A percentile compares a stretch with the other conserved stretches of the same genome.
phyloP scores from a whole-genome alignment of 2,329 filamentous ascomycete genomes.

The Fusarium scirpi region DNA sequence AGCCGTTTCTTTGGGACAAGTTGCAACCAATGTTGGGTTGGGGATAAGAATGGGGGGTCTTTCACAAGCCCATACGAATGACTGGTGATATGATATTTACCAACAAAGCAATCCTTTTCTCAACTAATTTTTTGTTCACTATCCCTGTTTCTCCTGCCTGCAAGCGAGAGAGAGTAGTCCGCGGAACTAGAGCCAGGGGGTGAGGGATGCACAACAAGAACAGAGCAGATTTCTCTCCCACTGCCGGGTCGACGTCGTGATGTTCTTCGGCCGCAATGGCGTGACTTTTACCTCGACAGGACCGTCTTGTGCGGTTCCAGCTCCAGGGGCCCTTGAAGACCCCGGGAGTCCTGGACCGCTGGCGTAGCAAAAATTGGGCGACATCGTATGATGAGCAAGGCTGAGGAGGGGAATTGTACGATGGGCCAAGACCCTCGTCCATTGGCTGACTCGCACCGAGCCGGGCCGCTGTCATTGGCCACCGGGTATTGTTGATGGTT shows the following conservation, averaged over 20 bases:
- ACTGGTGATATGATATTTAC: constrained; percentile 31
- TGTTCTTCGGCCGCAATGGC: constrained; percentile 48
- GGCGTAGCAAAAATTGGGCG: constrained; percentile 47
- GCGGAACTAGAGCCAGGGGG: constrained; percentile 10
- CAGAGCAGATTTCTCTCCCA: constrained; percentile 34
- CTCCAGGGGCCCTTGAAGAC: constrained; percentile 45
- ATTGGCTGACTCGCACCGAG: constrained; percentile 40
- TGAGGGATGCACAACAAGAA: constrained; percentile 7
- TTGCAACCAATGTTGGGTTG: constrained; percentile 30
- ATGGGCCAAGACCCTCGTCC: constrained; percentile 42
- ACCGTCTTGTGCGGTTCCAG: constrained; percentile 39
- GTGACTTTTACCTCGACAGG: constrained; percentile 48
- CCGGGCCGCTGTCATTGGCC: constrained; percentile 31
- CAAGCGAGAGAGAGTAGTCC: constrained; percentile 23
- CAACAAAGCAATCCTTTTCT: constrained; percentile 17
- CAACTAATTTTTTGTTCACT: constrained; percentile 16
- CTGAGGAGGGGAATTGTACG: constrained; percentile 52
- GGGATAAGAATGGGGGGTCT: constrained; percentile 30
- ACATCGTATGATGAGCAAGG: constrained; percentile 57
- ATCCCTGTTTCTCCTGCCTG: constrained; percentile 5
- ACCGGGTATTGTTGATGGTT: constrained; percentile 8
- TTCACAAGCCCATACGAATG: constrained; percentile 17
- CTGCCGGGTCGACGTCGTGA: constrained; percentile 45
- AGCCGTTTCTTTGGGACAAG: constrained; percentile 14
- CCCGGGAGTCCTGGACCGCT: constrained; percentile 42